Evolutionary conservation across 169 alveolate genomes (phyloP).

Genomic region (Eimeria acervulina): DNA sequence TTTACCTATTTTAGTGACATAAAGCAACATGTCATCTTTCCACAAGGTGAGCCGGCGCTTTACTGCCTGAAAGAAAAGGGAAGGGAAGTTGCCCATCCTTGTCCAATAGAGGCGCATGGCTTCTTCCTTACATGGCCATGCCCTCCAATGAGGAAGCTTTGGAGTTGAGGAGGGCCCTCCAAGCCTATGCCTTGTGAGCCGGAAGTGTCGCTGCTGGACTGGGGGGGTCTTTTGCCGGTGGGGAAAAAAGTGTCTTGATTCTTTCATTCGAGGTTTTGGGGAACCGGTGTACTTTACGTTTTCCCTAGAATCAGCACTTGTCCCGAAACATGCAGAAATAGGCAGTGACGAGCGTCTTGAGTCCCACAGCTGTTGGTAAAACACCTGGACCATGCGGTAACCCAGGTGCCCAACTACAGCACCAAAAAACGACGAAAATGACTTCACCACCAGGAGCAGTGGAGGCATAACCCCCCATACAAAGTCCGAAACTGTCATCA

Average conservation of each 20-base stretch:
- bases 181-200: neutral
- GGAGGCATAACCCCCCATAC: slow-evolving; percentile 59
- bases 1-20: slow-evolving; percentile 51
- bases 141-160: neutral
- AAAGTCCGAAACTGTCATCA: slow-evolving; percentile 11
- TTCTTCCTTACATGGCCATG: neutral
- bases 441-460: neutral
- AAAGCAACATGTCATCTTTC: slow-evolving; percentile 39
- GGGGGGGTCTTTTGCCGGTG: neutral
- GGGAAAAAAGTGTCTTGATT: neutral
- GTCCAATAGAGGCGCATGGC: slow-evolving; percentile 62
- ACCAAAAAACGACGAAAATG: neutral
- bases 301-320: neutral
- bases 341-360: slow-evolving; percentile 20
- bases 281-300: neutral
- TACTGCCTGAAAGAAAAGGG: slow-evolving; percentile 38
- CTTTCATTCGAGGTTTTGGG: neutral
- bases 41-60: slow-evolving; percentile 51
- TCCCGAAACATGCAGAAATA: neutral
- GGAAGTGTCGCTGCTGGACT: neutral
- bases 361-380: slow-evolving; percentile 28
- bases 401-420: slow-evolving; percentile 22
- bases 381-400: slow-evolving; percentile 47
- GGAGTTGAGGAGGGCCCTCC: neutral
- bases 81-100: slow-evolving; percentile 11